Evolutionary conservation across 2,329 filamentous ascomycete species (phyloP), one percentile per base, ranked within the genome.

Genomic region (Fragosphaeria purpurea): DNA sequence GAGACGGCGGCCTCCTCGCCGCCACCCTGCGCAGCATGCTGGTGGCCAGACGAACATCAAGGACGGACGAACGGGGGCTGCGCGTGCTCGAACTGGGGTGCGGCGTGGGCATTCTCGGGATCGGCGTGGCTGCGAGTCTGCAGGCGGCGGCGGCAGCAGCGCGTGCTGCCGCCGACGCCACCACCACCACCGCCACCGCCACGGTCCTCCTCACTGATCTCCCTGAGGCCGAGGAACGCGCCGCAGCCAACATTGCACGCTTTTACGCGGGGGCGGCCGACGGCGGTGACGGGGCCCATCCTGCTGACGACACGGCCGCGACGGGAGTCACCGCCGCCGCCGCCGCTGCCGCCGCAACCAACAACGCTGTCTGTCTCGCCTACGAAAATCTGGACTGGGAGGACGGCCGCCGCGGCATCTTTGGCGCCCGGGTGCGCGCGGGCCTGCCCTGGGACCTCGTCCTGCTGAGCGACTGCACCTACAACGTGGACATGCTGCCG

Each of bases 301-400:
- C 7, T 11, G 35, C 35, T 7, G 35, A 11, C 35, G 11, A 37
- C 7, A 7, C 7, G 35, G 35, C 7, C 7, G 7, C 35, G 2
- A 11, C 7, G 11, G 33, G 2, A 7, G 12, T 7, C 11, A 2
- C 9, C 40, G 22, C 38, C 8, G 10, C 6, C 9, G 12, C 4
- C 2, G 8, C 22, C n/a, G 33, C 10, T 13, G 12, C 31, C 56
- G 41, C 12, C 40, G 2, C 22, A 22, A 22, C 22, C 22, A 3
- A 22, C 22, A 22, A 22, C 22, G 22, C 22, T 3, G 58, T 62
- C 0, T 44, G 55, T 4, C 61, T 76, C 22, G 60, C 67, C 6
- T 81, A 77, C 55, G 76, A 79, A 56, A 75, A 73, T 42, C 65
- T 80, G 9, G 75, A 80, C 61, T 81, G 78, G 78, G 70, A 77